These are phyloP conservation scores for Cicer chorassanicum DNA, from an alignment of 306 rosid genomes.

Conservation along the genomic window DNA sequence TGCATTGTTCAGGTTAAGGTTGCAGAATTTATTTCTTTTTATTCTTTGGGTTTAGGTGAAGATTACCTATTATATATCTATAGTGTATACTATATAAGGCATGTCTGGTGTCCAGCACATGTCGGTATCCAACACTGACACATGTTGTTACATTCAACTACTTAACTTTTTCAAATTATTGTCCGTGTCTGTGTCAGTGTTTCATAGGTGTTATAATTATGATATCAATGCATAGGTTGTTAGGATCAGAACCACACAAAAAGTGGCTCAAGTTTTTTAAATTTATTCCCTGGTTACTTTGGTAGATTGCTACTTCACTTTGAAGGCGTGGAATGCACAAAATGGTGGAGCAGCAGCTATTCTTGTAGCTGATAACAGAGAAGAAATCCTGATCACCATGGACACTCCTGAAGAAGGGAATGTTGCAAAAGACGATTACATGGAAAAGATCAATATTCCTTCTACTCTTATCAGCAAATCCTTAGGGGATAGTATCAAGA, in stretches of 20 bases:
- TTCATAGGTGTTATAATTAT: background rate
- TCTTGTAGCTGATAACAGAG: constrained; percentile 84
- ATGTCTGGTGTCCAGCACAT: no score
- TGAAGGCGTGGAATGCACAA: constrained; percentile 99
- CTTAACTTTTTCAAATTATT: no score
- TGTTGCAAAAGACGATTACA: constrained; percentile 62
- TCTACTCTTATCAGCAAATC: constrained; percentile 85
- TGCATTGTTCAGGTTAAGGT: constrained; percentile 24
- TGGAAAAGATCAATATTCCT: constrained; percentile 79
- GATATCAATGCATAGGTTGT: constrained; percentile 12
- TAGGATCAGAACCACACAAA: constrained; percentile 8
- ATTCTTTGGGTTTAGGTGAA: constrained; percentile 8
- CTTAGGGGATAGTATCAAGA: constrained; percentile 77
- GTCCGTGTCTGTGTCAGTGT: no score
- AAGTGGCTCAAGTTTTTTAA: constrained; percentile 13
- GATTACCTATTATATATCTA: constrained; percentile 7
- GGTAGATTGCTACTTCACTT: constrained; percentile 93
- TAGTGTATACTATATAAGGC: background rate
- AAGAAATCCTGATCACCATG: constrained; percentile 86
- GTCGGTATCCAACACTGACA: no score
- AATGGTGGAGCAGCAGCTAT: constrained; percentile 93
- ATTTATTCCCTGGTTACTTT: constrained; percentile 34
- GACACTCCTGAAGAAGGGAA: constrained; percentile 88
- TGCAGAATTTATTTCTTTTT: background rate
- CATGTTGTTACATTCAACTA: no score